A percentile compares a stretch with the other conserved stretches of the same genome.
These are phyloP conservation scores for Epichloe sylvatica DNA, from an alignment of 2,329 filamentous ascomycete genomes.

Conservation along the genomic window DNA sequence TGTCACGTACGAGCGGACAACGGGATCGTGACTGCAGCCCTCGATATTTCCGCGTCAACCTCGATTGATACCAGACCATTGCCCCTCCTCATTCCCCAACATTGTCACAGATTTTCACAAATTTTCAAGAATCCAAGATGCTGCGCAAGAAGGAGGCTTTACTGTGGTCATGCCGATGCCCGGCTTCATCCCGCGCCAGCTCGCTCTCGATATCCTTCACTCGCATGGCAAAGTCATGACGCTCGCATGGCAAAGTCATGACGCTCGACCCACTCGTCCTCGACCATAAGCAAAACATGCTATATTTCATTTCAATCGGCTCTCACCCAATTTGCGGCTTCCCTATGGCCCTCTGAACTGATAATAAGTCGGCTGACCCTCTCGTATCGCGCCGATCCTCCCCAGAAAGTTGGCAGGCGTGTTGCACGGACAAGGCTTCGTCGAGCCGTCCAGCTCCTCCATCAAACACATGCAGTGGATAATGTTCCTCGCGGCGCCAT, in stretches of 20 bases:
- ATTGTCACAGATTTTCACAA: too few relatives aligned
- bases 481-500: not conserved
- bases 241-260: conserved; percentile 57
- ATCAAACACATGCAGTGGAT: not conserved
- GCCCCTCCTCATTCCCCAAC: too few relatives aligned
- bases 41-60: too few relatives aligned
- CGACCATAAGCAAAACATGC: conserved; percentile 26
- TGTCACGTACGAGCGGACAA: too few relatives aligned
- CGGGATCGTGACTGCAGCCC: too few relatives aligned
- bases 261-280: conserved; percentile 56
- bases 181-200: conserved; percentile 53
- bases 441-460: not conserved
- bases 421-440: not conserved
- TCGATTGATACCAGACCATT: too few relatives aligned
- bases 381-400: not conserved
- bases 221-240: conserved; percentile 58
- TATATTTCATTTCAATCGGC: not conserved
- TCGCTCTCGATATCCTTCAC: conserved; percentile 60
- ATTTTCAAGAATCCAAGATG: conserved; percentile 20
- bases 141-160: conserved; percentile 48
- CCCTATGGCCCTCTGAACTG: too few relatives aligned
- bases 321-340: not conserved
- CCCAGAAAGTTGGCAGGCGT: not conserved
- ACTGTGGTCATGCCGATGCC: conserved; percentile 59
- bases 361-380: not conserved